Percentiles rank a stretch among this genome's conserved stretches.
phyloP scores from a whole-genome alignment of 805 yeast species.

The Kurtzmaniella fragi region DNA sequence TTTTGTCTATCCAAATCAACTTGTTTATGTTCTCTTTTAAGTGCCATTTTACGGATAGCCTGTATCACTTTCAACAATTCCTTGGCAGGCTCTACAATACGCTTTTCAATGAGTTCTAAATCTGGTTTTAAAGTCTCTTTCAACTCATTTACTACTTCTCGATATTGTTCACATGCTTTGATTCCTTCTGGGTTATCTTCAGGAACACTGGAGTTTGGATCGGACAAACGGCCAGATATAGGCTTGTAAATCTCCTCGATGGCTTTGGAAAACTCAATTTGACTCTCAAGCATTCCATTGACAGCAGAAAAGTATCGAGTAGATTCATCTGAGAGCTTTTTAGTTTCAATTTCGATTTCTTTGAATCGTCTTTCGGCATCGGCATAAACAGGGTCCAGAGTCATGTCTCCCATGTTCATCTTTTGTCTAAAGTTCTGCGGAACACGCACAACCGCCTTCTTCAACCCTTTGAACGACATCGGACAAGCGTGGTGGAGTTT shows the following conservation, averaged over 20 bases:
- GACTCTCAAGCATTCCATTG: conserved; percentile 88
- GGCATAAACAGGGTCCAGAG: conserved; percentile 75
- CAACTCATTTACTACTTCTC: conserved; percentile 80
- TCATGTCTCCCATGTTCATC: conserved; percentile 70
- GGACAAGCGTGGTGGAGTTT: neutral
- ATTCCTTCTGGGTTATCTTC: conserved; percentile 98
- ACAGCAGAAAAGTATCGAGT: conserved; percentile 88
- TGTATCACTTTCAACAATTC: conserved; percentile 80
- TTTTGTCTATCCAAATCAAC: conserved; percentile 87
- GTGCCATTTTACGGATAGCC: conserved; percentile 85
- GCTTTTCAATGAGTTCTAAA: conserved; percentile 82
- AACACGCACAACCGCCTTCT: conserved; percentile 76
- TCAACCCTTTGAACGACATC: conserved; percentile 88
- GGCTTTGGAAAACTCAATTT: conserved; percentile 90
- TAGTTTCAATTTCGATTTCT: conserved; percentile 85
- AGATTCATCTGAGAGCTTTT: conserved; percentile 84
- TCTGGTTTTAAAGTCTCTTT: conserved; percentile 88
- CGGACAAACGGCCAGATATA: conserved; percentile 85
- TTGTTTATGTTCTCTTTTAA: conserved; percentile 93
- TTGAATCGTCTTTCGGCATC: conserved; percentile 97
- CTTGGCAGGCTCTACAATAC: conserved; percentile 88
- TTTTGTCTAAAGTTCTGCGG: conserved; percentile 91
- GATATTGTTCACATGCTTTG: conserved; percentile 87
- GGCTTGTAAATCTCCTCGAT: conserved; percentile 96
- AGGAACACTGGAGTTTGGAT: conserved; percentile 77